phyloP scores from a whole-genome alignment of 495 filamentous ascomycete genomes.

The Neurospora terricola region DNA sequence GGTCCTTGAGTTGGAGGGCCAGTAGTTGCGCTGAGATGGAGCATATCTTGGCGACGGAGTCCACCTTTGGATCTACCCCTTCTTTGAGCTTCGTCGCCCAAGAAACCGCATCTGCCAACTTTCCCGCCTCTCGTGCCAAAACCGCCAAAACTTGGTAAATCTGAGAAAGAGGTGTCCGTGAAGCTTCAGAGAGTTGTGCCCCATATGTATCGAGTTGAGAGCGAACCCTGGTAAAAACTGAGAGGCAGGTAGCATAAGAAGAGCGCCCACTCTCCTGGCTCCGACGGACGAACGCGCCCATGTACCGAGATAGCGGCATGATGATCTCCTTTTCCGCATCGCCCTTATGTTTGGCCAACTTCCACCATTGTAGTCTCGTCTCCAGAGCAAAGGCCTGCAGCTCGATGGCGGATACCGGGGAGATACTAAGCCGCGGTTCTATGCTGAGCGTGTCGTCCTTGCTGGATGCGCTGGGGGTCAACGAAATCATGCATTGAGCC shows the following conservation, averaged over 20 bases:
- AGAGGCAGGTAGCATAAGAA: slow-evolving; percentile 27
- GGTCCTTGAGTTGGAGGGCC: slow-evolving; percentile 31
- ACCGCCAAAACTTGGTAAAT: slow-evolving; percentile 32
- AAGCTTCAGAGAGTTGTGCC: slow-evolving; percentile 13
- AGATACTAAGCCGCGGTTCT: slow-evolving; percentile 41
- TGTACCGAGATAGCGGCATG: slow-evolving; percentile 56
- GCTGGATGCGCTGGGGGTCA: slow-evolving; percentile 48
- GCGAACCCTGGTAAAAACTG: slow-evolving; percentile 14
- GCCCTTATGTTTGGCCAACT: slow-evolving; percentile 54
- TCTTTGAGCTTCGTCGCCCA: slow-evolving; percentile 37
- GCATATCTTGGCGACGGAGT: slow-evolving; percentile 35
- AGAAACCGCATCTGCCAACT: slow-evolving; percentile 33
- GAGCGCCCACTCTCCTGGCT: slow-evolving; percentile 29
- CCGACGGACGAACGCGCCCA: slow-evolving; percentile 51
- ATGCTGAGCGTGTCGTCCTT: slow-evolving; percentile 40
- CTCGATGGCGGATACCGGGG: slow-evolving; percentile 48
- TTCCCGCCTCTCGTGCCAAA: slow-evolving; percentile 34
- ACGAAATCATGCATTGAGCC: slow-evolving; percentile 54
- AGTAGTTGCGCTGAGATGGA: slow-evolving; percentile 34
- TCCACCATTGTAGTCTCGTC: slow-evolving; percentile 61
- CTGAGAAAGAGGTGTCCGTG: slow-evolving; percentile 22
- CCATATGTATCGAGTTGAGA: slow-evolving; percentile 18
- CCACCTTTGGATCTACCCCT: slow-evolving; percentile 20
- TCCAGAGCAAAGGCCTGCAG: slow-evolving; percentile 61
- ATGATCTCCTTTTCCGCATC: slow-evolving; percentile 60